Percentiles rank a stretch among this genome's conserved stretches.
Evolutionary conservation across 2,329 filamentous ascomycete species (phyloP).

Genomic region (Cladosporium sp.): DNA sequence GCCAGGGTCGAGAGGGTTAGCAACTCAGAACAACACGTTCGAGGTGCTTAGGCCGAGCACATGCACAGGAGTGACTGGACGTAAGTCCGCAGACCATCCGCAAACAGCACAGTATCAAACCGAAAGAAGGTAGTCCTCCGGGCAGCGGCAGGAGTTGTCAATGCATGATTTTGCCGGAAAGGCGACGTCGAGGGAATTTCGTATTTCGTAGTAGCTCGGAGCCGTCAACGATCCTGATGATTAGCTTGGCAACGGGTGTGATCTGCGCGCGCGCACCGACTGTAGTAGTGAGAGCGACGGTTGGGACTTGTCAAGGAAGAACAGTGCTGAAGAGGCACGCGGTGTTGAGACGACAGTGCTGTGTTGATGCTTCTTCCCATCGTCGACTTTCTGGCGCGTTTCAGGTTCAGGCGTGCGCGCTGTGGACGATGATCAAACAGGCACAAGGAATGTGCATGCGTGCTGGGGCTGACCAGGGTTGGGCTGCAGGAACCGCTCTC

Average conservation of each 20-base stretch:
- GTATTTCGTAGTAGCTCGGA: background rate
- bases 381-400: conserved; percentile 3
- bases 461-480: conserved; percentile 1
- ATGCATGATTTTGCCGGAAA: background rate
- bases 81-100: no score
- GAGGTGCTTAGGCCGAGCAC: background rate
- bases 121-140: background rate
- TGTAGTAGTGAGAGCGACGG: no score
- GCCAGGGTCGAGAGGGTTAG: background rate
- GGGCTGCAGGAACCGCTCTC: conserved; percentile 4
- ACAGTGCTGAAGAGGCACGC: background rate
- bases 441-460: background rate
- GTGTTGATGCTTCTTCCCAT: background rate
- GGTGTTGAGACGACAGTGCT: background rate
- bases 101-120: background rate
- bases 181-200: conserved; percentile 2
- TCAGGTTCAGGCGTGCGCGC: conserved; percentile 1
- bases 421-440: conserved; percentile 14
- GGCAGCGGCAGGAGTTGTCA: background rate
- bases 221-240: conserved; percentile 5
- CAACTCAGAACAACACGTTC: background rate
- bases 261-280: background rate
- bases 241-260: conserved; percentile 13
- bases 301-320: no score
- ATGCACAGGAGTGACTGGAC: background rate